phyloP scores from a whole-genome alignment of 2,329 filamentous ascomycete species.

The Aspergillus quadrilineatus region DNA sequence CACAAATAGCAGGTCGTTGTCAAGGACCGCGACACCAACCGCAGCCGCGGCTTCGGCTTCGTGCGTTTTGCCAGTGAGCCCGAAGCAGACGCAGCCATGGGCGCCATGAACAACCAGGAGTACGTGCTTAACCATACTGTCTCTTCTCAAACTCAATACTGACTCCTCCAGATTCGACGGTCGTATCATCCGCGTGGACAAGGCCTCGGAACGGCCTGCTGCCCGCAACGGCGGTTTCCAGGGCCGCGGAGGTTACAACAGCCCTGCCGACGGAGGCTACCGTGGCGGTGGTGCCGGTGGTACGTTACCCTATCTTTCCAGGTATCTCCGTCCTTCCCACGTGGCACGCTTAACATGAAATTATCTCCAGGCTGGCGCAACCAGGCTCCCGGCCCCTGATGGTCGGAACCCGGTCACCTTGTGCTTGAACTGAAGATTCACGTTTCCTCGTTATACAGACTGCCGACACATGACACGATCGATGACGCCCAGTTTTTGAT shows the following conservation, averaged over 20 bases:
- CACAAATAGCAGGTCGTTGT: slow-evolving; percentile 73
- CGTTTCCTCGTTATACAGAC: slow-evolving; percentile 7
- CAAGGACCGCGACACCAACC: slow-evolving; percentile 94
- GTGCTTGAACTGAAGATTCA: neutral
- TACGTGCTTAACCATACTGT: slow-evolving; percentile 50
- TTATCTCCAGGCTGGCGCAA: slow-evolving; percentile 12
- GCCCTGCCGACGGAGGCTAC: slow-evolving; percentile 33
- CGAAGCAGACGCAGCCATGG: slow-evolving; percentile 45
- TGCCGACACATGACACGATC: slow-evolving; percentile 12
- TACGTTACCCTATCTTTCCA: slow-evolving; percentile 3
- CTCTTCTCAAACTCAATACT: neutral
- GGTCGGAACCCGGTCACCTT: neutral
- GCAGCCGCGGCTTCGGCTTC: slow-evolving; percentile 96
- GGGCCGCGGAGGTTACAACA: slow-evolving; percentile 48
- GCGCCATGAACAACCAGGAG: slow-evolving; percentile 60
- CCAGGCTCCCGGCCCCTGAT: neutral
- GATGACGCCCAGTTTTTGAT: slow-evolving; percentile 11
- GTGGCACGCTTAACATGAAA: neutral
- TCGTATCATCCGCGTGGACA: slow-evolving; percentile 91
- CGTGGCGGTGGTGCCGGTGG: slow-evolving; percentile 34
- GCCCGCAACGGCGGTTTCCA: slow-evolving; percentile 53
- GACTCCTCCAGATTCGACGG: slow-evolving; percentile 73
- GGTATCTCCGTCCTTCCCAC: neutral
- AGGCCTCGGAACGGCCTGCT: slow-evolving; percentile 76
- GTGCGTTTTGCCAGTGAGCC: slow-evolving; percentile 69